Base-by-base conservation (phyloP, 768 basidiomycete species). In the Calvatia gigantea region DNA sequence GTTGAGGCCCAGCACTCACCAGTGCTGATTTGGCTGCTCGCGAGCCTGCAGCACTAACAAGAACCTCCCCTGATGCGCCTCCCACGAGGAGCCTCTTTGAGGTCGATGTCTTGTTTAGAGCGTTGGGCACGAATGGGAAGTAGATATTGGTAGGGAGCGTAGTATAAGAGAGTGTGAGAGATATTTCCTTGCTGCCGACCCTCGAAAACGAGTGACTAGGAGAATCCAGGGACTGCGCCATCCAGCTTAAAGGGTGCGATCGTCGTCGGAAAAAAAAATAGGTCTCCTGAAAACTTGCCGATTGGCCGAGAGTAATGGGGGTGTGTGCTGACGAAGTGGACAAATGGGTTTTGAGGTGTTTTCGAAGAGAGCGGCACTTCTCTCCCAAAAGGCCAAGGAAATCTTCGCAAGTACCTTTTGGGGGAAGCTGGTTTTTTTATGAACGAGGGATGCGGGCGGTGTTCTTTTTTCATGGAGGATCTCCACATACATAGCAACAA, bases 31-130 rank as follows among this genome's bases (percentile, higher is more conserved):
- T 62, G 41, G 58, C 44, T n/a, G 58, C 60, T 55, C 56, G 47
- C 19, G 58, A 63, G 51, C 58, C 51, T 27, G 49, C 32, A 14
- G 58, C 48, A 17, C 55, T 62, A 39, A 62, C 61, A 38, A 69
- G 67, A 12, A 61, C 63, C 49, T 67, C 64, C 49, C 68, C 63
- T 4, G 69, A 69, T 21, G 71, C 67, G 54, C 70, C 64, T 60
- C 69, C 64, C 31, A 72, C 68, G 21, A 68, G 46, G 41, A 67
- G 31, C 14, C 7, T 7, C 46, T 19, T 7, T 14, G 49, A 35
- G 7, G 35, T 17, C 12, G 48, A 44, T 9, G 42, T 23, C 25
- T 25, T 44, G n/a, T 23, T 12, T 23, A 21, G 33, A 9, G 33
- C 15, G 32, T 15, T 12, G 15, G 49, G 25, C 6, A 12, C 14